These are phyloP conservation scores for Sporothrix humicola DNA, from an alignment of 2,329 filamentous ascomycete species.

Conservation along the genomic window DNA sequence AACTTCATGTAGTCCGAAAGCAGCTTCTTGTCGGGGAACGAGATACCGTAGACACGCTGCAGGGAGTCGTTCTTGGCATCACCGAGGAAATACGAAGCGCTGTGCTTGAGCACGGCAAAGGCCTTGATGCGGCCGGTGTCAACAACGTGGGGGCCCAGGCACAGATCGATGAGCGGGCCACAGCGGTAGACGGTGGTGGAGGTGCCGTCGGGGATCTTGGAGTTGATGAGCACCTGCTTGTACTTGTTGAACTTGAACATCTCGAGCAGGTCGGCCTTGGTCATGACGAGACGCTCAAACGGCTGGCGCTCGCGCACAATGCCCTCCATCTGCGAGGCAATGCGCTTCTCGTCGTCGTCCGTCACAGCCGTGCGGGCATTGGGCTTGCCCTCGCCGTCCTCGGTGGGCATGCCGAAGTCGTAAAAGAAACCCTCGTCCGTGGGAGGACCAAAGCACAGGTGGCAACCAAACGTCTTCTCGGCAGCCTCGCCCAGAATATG, in stretches of 20 bases:
- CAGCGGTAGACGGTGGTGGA: constrained; percentile 94
- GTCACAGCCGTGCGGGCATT: constrained; percentile 61
- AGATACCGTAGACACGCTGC: constrained; percentile 95
- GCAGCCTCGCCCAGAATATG: constrained; percentile 95
- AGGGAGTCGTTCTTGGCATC: constrained; percentile 93
- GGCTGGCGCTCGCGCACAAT: constrained; percentile 97
- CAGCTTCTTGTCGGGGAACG: constrained; percentile 92
- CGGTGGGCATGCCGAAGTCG: constrained; percentile 84
- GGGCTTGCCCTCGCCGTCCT: constrained; percentile 46
- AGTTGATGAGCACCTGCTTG: constrained; percentile 96
- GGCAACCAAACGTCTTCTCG: constrained; percentile 88
- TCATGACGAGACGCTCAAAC: constrained; percentile 86
- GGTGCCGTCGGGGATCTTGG: constrained; percentile 86
- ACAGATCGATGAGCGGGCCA: constrained; percentile 92
- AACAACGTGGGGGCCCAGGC: constrained; percentile 91
- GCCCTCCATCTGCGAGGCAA: constrained; percentile 79
- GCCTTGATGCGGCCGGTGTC: constrained; percentile 93
- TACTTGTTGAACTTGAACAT: constrained; percentile 99
- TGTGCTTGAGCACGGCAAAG: constrained; percentile 84
- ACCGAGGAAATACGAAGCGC: constrained; percentile 81
- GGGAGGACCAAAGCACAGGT: constrained; percentile 90
- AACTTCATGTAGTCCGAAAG: constrained; percentile 94
- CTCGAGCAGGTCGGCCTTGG: constrained; percentile 88
- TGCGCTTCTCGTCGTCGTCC: constrained; percentile 78
- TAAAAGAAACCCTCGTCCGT: constrained; percentile 95